Evolutionary conservation across 2,329 filamentous ascomycete species (phyloP).

Genomic region (Metarhizium guizhouense): DNA sequence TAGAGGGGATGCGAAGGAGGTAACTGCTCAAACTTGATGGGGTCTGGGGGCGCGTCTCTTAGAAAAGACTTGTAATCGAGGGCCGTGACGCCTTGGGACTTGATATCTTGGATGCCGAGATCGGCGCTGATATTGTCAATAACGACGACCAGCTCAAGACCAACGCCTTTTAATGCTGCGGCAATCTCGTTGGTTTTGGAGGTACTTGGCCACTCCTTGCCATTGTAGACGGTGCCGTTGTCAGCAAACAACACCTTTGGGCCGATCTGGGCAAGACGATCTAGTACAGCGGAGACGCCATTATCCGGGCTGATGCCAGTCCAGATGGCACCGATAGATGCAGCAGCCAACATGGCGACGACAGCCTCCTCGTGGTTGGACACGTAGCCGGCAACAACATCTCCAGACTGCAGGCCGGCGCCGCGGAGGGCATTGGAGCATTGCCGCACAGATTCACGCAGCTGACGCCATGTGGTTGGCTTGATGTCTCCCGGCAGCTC

Average conservation of each 20-base stretch:
- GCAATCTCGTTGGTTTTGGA: slow-evolving; percentile 74
- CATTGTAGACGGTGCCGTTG: slow-evolving; percentile 84
- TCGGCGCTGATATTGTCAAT: slow-evolving; percentile 55
- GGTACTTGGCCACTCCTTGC: slow-evolving; percentile 74
- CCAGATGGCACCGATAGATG: slow-evolving; percentile 82
- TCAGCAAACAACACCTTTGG: slow-evolving; percentile 79
- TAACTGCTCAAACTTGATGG: slow-evolving; percentile 64
- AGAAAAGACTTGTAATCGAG: slow-evolving; percentile 39
- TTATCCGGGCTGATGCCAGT: slow-evolving; percentile 89
- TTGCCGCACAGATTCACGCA: slow-evolving; percentile 67
- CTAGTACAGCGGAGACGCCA: slow-evolving; percentile 82
- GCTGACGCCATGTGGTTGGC: slow-evolving; percentile 62
- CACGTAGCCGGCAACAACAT: slow-evolving; percentile 64
- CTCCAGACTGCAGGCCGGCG: slow-evolving; percentile 47
- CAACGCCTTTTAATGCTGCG: slow-evolving; percentile 46
- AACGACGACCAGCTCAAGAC: slow-evolving; percentile 62
- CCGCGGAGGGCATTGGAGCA: slow-evolving; percentile 64
- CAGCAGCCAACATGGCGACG: slow-evolving; percentile 77
- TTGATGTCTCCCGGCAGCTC: slow-evolving; percentile 55
- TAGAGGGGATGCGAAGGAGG: slow-evolving; percentile 83
- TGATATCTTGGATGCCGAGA: slow-evolving; percentile 33
- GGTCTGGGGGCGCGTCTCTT: slow-evolving; percentile 29
- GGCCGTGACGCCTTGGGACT: slow-evolving; percentile 28
- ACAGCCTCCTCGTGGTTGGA: slow-evolving; percentile 85
- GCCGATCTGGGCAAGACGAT: slow-evolving; percentile 76